Conservation (phyloP, 805 yeast genomes). For the Starmerella kuoi region DNA sequence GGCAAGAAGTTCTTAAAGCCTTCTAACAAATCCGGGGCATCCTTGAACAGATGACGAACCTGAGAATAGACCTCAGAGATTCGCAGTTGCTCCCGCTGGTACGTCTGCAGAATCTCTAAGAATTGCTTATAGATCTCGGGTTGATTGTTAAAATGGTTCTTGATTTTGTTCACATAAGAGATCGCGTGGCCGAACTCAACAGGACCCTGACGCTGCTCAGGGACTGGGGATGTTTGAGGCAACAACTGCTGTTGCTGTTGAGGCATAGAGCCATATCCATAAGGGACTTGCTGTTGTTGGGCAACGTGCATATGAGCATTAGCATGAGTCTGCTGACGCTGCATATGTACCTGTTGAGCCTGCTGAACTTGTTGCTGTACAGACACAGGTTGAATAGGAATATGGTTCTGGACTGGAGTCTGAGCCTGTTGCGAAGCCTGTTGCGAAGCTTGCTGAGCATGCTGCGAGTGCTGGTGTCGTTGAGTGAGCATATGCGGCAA, state of each 20-base stretch:
- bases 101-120: conserved; percentile 87
- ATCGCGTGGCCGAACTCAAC: conserved; percentile 97
- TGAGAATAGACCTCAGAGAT: conserved; percentile 92
- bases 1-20: conserved; percentile 95
- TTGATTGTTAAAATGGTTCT: conserved; percentile 81
- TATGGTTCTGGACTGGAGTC: conserved; percentile 13
- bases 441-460: conserved; percentile 1
- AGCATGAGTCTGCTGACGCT: conserved; percentile 20
- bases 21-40: conserved; percentile 87
- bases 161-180: conserved; percentile 88
- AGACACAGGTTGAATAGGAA: conserved; percentile 7
- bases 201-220: conserved; percentile 37
- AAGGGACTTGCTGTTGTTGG: conserved; percentile 17
- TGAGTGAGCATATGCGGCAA: conserved; percentile 14
- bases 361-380: conserved; percentile 19
- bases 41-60: conserved; percentile 74
- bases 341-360: conserved; percentile 17
- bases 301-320: conserved; percentile 20
- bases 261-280: conserved; percentile 5
- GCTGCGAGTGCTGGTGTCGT: conserved; percentile 12
- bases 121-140: conserved; percentile 94
- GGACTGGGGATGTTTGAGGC: conserved; percentile 14
- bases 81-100: conserved; percentile 91
- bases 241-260: conserved; percentile 14
- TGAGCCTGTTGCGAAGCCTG: conserved; percentile 17